phyloP scores from a whole-genome alignment of 2,329 filamentous ascomycete species.

The Ambrosiella beaveri region DNA sequence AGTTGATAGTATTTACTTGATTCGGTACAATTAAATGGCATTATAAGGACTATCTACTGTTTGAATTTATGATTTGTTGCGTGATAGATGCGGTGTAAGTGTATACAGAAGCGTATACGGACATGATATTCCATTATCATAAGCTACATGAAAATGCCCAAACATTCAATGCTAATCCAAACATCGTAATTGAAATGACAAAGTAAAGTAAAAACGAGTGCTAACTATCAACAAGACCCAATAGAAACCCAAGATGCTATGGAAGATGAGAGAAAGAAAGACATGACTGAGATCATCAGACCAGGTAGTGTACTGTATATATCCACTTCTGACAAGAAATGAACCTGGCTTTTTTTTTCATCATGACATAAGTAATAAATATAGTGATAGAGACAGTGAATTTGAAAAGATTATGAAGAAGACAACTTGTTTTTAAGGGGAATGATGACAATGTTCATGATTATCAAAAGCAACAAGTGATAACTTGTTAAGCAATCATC shows the following conservation, averaged over 20 bases:
- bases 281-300: background rate
- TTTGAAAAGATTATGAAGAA: background rate
- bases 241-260: background rate
- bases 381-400: background rate
- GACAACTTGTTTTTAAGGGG: background rate
- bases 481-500: slow-evolving; percentile 8
- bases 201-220: too few relatives aligned
- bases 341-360: background rate
- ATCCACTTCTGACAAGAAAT: background rate
- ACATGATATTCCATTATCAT: too few relatives aligned
- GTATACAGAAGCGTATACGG: too few relatives aligned
- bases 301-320: background rate
- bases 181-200: too few relatives aligned
- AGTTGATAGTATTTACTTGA: background rate
- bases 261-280: background rate
- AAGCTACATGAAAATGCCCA: too few relatives aligned
- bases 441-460: background rate
- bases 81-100: too few relatives aligned
- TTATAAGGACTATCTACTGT: too few relatives aligned
- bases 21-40: background rate
- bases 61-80: too few relatives aligned
- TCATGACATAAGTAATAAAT: background rate
- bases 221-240: too few relatives aligned
- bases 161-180: too few relatives aligned
- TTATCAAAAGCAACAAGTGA: background rate